Conservation (phyloP, 2,329 filamentous ascomycete species). For the Cladophialophora yegresii region DNA sequence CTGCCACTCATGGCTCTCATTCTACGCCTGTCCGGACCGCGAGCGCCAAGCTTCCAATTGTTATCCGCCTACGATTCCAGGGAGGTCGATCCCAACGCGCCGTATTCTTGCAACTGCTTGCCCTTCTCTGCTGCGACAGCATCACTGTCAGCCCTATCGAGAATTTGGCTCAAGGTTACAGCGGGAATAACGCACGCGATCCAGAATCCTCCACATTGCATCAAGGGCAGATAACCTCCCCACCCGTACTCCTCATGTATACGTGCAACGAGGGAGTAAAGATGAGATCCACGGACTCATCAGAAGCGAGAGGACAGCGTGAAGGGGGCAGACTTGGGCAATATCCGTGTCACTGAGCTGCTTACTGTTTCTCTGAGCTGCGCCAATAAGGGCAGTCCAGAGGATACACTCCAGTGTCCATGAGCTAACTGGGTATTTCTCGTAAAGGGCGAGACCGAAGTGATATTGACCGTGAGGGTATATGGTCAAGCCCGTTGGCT, state of each 20-base stretch:
- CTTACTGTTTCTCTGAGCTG: background rate
- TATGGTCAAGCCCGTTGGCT: slow-evolving; percentile 1
- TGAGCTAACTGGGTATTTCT: slow-evolving; percentile 3
- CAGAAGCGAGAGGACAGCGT: background rate
- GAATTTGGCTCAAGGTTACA: background rate
- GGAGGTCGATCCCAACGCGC: background rate
- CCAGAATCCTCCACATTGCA: slow-evolving; percentile 7
- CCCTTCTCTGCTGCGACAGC: background rate
- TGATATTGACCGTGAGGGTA: slow-evolving; percentile 7
- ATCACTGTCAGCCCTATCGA: background rate
- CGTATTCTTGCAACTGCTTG: background rate
- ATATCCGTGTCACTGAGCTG: background rate
- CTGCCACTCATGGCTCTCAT: background rate
- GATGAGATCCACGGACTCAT: slow-evolving; percentile 7
- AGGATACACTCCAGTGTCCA: slow-evolving; percentile 1
- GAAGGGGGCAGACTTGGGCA: background rate
- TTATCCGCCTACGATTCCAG: background rate
- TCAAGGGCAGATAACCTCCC: background rate
- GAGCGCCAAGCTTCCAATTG: background rate
- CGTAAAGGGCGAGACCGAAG: slow-evolving; percentile 7
- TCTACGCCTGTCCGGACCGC: too few species aligned
- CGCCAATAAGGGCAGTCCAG: background rate
- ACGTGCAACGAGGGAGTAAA: background rate
- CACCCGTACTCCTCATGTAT: background rate
- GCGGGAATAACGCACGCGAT: slow-evolving; percentile 1